These are phyloP conservation scores for Alternaria novae-zelandiae DNA, from an alignment of 2,329 filamentous ascomycete genomes.

Conservation along the genomic window DNA sequence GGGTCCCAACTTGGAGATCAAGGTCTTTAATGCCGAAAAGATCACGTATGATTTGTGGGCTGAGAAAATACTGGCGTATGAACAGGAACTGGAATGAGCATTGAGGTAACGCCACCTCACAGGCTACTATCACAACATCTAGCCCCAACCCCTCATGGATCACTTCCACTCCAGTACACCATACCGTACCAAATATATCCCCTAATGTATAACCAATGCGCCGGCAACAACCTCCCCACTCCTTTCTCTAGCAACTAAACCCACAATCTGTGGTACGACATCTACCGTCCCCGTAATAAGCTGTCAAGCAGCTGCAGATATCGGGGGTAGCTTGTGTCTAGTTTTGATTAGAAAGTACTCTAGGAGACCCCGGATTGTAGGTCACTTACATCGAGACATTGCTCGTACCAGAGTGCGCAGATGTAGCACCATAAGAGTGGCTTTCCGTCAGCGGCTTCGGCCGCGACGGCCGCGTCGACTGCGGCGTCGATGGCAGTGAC, in stretches of 20 bases:
- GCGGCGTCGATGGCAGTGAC: not conserved
- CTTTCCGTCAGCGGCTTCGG: not conserved
- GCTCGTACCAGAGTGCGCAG: not conserved
- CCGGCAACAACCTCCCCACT: not conserved
- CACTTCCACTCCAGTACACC: too few species aligned
- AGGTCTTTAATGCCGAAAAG: not conserved
- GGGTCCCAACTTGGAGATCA: too few species aligned
- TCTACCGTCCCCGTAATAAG: not conserved
- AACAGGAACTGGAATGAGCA: too few species aligned
- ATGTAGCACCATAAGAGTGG: not conserved
- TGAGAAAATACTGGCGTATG: not conserved
- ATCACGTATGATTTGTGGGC: not conserved
- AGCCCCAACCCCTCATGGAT: too few species aligned
- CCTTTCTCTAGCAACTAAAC: not conserved
- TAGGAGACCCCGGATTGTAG: not conserved
- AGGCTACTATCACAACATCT: too few species aligned
- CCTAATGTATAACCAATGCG: not conserved
- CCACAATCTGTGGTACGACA: not conserved
- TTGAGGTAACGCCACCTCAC: too few species aligned
- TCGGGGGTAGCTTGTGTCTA: not conserved
- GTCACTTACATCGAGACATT: not conserved
- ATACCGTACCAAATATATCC: too few species aligned
- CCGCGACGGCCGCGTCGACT: not conserved
- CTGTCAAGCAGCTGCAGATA: not conserved
- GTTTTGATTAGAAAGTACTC: not conserved